Evolutionary conservation across 2,329 filamentous ascomycete genomes (phyloP).

Genomic region (Trichoderma sp.): DNA sequence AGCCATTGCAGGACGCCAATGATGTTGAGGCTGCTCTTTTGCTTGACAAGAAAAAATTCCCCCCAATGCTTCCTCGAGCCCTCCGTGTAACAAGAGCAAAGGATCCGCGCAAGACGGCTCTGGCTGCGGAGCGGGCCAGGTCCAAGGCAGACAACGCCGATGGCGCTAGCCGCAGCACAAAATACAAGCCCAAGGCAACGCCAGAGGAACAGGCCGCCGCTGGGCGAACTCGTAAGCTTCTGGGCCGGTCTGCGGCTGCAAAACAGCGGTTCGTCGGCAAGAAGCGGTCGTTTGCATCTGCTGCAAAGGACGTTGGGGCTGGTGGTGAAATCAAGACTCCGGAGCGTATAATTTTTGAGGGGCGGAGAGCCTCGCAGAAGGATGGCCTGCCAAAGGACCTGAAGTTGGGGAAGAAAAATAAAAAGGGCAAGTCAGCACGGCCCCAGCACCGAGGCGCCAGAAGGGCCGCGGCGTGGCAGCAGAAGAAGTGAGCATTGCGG

Average conservation of each 20-base stretch:
- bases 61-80: conserved; percentile 86
- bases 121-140: conserved; percentile 44
- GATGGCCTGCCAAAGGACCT: conserved; percentile 65
- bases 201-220: conserved; percentile 69
- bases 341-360: conserved; percentile 78
- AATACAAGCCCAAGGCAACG: conserved; percentile 70
- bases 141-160: conserved; percentile 41
- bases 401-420: conserved; percentile 60
- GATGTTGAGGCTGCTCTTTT: conserved; percentile 88
- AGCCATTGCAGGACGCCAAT: conserved; percentile 65
- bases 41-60: conserved; percentile 87
- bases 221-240: conserved; percentile 72
- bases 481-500: conserved; percentile 34
- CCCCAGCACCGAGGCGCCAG: conserved; percentile 43
- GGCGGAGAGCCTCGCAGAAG: conserved; percentile 69
- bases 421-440: conserved; percentile 42
- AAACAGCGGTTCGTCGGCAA: conserved; percentile 42
- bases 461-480: conserved; percentile 49
- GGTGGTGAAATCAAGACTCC: conserved; percentile 54
- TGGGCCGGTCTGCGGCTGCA: conserved; percentile 67
- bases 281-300: conserved; percentile 29
- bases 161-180: conserved; percentile 44
- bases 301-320: conserved; percentile 29
- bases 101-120: conserved; percentile 62
- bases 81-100: conserved; percentile 87